Base-by-base conservation (phyloP, 306 rosid species). In the Begonia fuchsioides region DNA sequence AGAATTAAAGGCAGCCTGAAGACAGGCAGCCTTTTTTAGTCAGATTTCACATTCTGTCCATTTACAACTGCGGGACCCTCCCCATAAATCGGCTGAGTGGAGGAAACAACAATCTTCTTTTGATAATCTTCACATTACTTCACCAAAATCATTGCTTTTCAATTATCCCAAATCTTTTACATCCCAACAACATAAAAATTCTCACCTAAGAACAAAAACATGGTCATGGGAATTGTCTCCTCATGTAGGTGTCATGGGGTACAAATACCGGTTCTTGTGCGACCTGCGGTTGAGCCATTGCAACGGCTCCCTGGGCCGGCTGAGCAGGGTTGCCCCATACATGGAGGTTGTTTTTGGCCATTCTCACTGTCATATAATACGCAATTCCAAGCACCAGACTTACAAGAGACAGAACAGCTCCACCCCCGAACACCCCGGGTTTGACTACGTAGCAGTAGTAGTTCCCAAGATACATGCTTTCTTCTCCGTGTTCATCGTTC, bases 221-320 rank as follows among this genome's bases (percentile, higher is more conserved):
- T n/a, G n/a, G n/a, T n/a, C n/a, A n/a, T n/a, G 90, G 72, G 71
- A 72, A 84, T 54, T 90, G 95, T 60, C 95, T 68, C 59, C 95
- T 76, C 41, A 68, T 62, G 15, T 84, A 90, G 0, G 97, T 90
- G 71, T 90, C 97, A 66, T 90, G 93, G 3, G 76, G 97, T 43
- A 90, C 90, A 49, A 84, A 88, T 1, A 84, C 90, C 0, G 97
- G 97, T 2, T 76, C 78, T 16, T 73, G 74, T 51, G 61, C 44
- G 10, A 32, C 57, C 53, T 62, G 86, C 7, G 35, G 35, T 32
- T 81, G 92, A 49, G 80, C 97, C 95, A 90, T 72, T 53, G 94
- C 95, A 60, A 88, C 76, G 51, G 59, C 63, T 14, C 74, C 76
- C 1, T 26, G 64, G 69, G 41, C 32, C 32, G 3, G 32, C 32